Evolutionary conservation across 352 stramenopile genomes (phyloP).

Genomic region (Peronospora belbahrii): DNA sequence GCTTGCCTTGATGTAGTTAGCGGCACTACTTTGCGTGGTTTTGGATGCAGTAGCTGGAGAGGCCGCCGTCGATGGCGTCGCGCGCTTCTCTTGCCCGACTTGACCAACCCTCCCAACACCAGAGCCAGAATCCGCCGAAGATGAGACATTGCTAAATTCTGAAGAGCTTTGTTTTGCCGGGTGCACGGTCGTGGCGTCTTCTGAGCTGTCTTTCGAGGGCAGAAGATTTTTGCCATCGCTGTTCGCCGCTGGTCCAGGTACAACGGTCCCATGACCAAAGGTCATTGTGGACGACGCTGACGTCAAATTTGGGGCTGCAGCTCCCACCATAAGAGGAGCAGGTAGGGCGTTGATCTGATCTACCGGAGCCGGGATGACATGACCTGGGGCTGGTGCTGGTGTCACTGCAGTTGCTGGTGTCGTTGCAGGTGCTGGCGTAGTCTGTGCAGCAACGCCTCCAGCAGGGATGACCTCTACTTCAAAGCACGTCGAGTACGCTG

Average conservation of each 20-base stretch:
- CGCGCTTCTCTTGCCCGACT: neutral
- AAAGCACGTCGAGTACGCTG: conserved; percentile 63
- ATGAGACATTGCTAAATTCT: neutral
- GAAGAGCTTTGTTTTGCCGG: conserved; percentile 9
- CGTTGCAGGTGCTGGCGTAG: neutral
- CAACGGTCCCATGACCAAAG: conserved; percentile 5
- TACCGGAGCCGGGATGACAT: neutral
- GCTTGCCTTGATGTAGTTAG: conserved; percentile 4
- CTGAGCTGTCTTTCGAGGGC: conserved; percentile 5
- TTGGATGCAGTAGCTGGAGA: neutral
- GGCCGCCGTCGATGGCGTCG: neutral
- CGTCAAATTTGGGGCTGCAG: neutral
- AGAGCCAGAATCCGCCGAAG: neutral
- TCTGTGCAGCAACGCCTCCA: neutral
- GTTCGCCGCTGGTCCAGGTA: neutral
- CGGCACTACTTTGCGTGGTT: conserved; percentile 13
- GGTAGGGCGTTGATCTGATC: neutral
- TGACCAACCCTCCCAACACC: neutral
- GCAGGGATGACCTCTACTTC: conserved; percentile 40
- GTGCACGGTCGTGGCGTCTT: conserved; percentile 5
- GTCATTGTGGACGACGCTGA: neutral
- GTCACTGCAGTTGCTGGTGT: neutral
- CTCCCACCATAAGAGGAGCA: conserved; percentile 1
- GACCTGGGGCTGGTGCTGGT: neutral
- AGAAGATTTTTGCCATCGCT: conserved; percentile 4